phyloP scores from a whole-genome alignment of 345 rosid genomes.

The Salix suchowensis region DNA sequence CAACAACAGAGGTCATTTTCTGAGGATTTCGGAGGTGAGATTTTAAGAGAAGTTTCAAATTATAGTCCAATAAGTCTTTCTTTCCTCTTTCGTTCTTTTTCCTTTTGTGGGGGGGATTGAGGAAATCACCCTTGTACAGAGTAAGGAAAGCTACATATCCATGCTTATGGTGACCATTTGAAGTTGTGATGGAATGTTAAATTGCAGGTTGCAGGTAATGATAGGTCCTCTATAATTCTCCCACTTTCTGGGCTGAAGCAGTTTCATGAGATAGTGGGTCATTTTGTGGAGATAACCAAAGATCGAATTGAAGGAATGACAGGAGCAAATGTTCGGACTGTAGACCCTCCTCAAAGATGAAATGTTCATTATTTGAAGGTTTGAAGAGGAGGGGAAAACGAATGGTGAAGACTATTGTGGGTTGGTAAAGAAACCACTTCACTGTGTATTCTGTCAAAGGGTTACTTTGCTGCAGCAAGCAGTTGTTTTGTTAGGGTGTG shows the following conservation, averaged over 20 bases:
- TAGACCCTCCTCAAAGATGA: constrained; percentile 89
- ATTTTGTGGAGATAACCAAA: constrained; percentile 92
- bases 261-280: constrained; percentile 88
- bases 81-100: too few species aligned
- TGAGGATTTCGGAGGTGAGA: constrained; percentile 89
- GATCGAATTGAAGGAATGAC: constrained; percentile 86
- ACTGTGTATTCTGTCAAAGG: constrained; percentile 22
- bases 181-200: constrained; percentile 2
- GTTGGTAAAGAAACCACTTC: constrained; percentile 12
- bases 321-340: constrained; percentile 78
- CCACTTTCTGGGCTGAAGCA: constrained; percentile 92
- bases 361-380: constrained; percentile 17
- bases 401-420: not conserved
- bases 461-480: constrained; percentile 26
- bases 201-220: constrained; percentile 87
- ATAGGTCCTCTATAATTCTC: constrained; percentile 90
- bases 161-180: not conserved
- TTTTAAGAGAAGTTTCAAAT: not conserved
- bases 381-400: not conserved
- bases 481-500: constrained; percentile 40
- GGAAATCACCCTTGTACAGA: not conserved
- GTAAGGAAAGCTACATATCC: not conserved
- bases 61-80: not conserved
- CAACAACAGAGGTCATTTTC: constrained; percentile 91
- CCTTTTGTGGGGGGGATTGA: too few species aligned